phyloP scores from a whole-genome alignment of 1,284 basidiomycete genomes.

The Fomitopsis palustris region DNA sequence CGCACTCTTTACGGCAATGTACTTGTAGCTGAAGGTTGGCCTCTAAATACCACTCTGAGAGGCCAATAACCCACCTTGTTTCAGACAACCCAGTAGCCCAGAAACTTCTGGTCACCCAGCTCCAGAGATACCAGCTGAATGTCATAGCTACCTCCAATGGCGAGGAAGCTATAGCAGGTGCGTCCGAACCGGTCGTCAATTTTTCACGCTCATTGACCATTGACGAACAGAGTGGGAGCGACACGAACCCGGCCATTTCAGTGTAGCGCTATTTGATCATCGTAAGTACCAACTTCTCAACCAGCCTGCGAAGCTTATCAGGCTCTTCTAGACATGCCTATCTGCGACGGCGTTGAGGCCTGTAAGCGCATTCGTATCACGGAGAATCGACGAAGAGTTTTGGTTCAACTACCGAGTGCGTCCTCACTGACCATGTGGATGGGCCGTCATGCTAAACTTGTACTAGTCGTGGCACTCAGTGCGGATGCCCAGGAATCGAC shows the following conservation, averaged over 20 bases:
- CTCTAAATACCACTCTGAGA: background rate
- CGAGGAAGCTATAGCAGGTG: constrained; percentile 59
- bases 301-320: background rate
- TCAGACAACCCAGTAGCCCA: constrained; percentile 68
- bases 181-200: constrained; percentile 7
- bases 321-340: constrained; percentile 62
- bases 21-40: constrained; percentile 62
- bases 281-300: constrained; percentile 39
- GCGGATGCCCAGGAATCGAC: constrained; percentile 74
- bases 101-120: constrained; percentile 59
- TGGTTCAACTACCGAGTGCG: constrained; percentile 53
- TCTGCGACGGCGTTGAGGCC: constrained; percentile 72
- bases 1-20: constrained; percentile 62
- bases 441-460: background rate
- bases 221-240: constrained; percentile 55
- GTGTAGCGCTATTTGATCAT: constrained; percentile 67
- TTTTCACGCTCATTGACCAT: background rate
- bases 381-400: constrained; percentile 52
- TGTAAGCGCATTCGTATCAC: constrained; percentile 56
- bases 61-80: constrained; percentile 1
- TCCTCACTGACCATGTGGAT: constrained; percentile 9
- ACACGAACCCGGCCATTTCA: constrained; percentile 64
- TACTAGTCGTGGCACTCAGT: constrained; percentile 63
- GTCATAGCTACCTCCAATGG: constrained; percentile 64
- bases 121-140: constrained; percentile 55